Evolutionary conservation across 2,329 filamentous ascomycete species (phyloP), one percentile per base, ranked within the genome.

Genomic region (Alternaria burnsii): DNA sequence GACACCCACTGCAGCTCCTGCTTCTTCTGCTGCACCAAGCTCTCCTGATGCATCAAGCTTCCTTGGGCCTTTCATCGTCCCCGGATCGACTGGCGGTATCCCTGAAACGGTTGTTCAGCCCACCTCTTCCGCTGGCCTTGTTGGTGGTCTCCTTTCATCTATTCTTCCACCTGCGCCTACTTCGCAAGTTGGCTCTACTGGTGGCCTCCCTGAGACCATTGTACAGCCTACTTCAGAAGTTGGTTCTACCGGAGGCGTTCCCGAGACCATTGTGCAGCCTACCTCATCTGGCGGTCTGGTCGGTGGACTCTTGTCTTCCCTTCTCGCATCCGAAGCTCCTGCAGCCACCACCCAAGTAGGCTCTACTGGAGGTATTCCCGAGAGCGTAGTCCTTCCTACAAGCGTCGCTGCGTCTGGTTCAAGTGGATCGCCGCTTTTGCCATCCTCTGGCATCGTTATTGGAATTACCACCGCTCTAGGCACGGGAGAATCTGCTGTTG

Each of bases 391-490:
- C 11, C 63, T 68, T 24, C 70, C 73, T 18, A 74, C 73, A 20
- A 65, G 61, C 24, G 44, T 36, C 12, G 26, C 55, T 38, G 58
- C 20, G 4, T 47, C 51, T 14, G 47, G 57, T n/a, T 56, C 66
- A 14, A 47, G 46, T 6, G 20, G 38, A 20, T 50, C 18, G 42
- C 51, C 61, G 22, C 20, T 62, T 6, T 11, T 52, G 32, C 50
- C 62, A 55, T 53, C 71, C 24, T 67, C 72, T 24, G 63, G 76
- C 11, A 78, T 78, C 48, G 55, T 75, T 10, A 74, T 78, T 57
- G 76, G 76, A 14, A 76, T 78, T 46, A 77, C 75, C 7, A 78
- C 75, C 8, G 74, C 75, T 12, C 59, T 78, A 20, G 74, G 74
- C 41, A 75, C 70, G 24, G 66, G 65, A 28, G 61, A 59, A 1